A percentile compares a stretch with the other conserved stretches of the same genome.
phyloP scores from a whole-genome alignment of 202 grass and related monocot genomes.

The Cymbopogon flexuosus region DNA sequence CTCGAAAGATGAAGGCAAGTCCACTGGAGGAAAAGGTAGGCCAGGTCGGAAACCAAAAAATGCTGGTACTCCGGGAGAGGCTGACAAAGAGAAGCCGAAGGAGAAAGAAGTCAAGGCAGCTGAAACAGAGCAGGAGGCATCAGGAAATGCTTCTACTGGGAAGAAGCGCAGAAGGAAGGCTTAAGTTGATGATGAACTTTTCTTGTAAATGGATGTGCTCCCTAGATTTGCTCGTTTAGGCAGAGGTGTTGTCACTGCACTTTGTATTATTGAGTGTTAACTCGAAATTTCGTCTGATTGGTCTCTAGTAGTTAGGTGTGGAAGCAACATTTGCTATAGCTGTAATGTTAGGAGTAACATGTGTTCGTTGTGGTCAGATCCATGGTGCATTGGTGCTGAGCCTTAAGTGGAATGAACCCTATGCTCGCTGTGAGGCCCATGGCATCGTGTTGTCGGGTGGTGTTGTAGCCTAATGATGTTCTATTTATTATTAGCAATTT shows the following conservation, averaged over 20 bases:
- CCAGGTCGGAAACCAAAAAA: conserved; percentile 45
- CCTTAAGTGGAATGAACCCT: conserved; percentile 6
- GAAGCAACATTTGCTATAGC: conserved; percentile 40
- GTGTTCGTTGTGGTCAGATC: conserved; percentile 19
- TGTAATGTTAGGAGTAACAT: conserved; percentile 44
- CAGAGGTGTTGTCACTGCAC: conserved; percentile 1
- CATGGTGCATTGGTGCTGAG: neutral
- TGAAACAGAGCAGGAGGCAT: conserved; percentile 38
- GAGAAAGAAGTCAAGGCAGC: conserved; percentile 33
- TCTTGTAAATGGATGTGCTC: conserved; percentile 42
- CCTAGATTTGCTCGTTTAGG: conserved; percentile 18
- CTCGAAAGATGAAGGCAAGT: conserved; percentile 33
- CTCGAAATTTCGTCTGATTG: conserved; percentile 33
- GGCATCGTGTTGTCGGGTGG: conserved; percentile 24
- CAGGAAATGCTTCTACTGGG: conserved; percentile 38
- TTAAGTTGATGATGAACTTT: neutral
- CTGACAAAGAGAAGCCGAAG: conserved; percentile 45
- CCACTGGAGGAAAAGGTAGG: conserved; percentile 39
- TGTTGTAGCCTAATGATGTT: conserved; percentile 39
- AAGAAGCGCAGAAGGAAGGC: conserved; percentile 72
- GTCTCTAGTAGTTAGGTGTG: conserved; percentile 37
- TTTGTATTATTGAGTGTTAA: conserved; percentile 42
- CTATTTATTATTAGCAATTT: conserved; percentile 42
- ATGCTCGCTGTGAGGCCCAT: conserved; percentile 26
- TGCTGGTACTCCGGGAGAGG: neutral